A percentile compares a stretch with the other conserved stretches of the same genome.
These are phyloP conservation scores for Aciculoconidium aculeatum DNA, from an alignment of 805 yeast species.

Conservation along the genomic window DNA sequence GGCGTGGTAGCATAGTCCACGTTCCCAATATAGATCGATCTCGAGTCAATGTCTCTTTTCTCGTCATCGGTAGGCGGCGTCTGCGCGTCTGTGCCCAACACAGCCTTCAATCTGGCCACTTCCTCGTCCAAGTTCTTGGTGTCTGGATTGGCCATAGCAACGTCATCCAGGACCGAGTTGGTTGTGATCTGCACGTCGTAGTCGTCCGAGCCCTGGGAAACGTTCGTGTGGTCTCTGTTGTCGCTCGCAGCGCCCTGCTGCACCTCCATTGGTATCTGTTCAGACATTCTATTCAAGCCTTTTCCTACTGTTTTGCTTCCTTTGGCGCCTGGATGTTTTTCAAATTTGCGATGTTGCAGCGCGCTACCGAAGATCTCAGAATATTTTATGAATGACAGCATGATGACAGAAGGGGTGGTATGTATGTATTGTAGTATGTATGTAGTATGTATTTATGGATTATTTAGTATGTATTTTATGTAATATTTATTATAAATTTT, in stretches of 20 bases:
- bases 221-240: background rate
- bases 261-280: slow-evolving; percentile 21
- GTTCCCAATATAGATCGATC: slow-evolving; percentile 77
- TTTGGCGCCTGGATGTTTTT: no score
- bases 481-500: no score
- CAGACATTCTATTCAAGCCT: slow-evolving; percentile 24
- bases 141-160: slow-evolving; percentile 1
- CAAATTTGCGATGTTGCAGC: no score
- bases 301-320: no score
- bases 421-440: no score
- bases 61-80: slow-evolving; percentile 34
- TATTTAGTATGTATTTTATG: no score
- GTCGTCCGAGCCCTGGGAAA: slow-evolving; percentile 4
- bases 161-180: slow-evolving; percentile 2
- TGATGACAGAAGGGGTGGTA: no score
- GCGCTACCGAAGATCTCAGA: no score
- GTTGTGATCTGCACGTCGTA: slow-evolving; percentile 3
- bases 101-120: slow-evolving; percentile 10
- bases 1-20: slow-evolving; percentile 79
- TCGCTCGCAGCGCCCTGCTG: slow-evolving; percentile 10
- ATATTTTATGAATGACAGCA: no score
- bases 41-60: slow-evolving; percentile 64
- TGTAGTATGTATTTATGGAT: no score
- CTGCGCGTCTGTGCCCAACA: slow-evolving; percentile 7
- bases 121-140: slow-evolving; percentile 9